A percentile compares a stretch with the other conserved stretches of the same genome.
These are phyloP conservation scores for Wickerhamomyces alni DNA, from an alignment of 805 yeast genomes.

Conservation along the genomic window DNA sequence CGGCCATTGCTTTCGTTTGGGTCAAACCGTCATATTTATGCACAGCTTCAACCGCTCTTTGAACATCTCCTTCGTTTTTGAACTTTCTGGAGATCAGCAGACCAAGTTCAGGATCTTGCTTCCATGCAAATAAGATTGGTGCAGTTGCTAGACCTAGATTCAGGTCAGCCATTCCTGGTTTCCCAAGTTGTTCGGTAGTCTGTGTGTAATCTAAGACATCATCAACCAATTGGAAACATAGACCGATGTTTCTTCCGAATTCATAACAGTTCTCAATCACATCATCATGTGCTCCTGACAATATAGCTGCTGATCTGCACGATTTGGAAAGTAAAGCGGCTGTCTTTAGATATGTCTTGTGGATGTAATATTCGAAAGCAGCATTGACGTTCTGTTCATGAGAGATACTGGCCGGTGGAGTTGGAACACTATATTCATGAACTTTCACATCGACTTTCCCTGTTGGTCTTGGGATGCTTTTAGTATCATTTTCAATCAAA, in stretches of 20 bases:
- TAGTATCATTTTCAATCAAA: conserved; percentile 40
- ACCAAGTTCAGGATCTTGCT: conserved; percentile 77
- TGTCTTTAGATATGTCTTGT: conserved; percentile 92
- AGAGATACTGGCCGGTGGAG: conserved; percentile 28
- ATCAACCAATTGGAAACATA: conserved; percentile 94
- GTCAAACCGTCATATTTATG: conserved; percentile 64
- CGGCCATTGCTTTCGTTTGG: conserved; percentile 71
- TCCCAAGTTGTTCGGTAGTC: conserved; percentile 80
- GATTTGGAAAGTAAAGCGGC: conserved; percentile 93
- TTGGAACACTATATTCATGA: conserved; percentile 30
- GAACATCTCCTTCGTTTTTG: conserved; percentile 74
- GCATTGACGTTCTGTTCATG: conserved; percentile 67
- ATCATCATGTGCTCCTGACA: conserved; percentile 73
- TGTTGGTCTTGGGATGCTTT: conserved; percentile 47
- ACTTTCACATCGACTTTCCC: conserved; percentile 53
- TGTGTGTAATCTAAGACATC: conserved; percentile 93
- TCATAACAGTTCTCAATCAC: conserved; percentile 84
- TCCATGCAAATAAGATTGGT: conserved; percentile 94
- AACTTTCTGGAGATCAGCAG: conserved; percentile 80
- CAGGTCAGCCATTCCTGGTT: conserved; percentile 94
- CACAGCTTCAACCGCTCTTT: conserved; percentile 73
- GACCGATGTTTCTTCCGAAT: conserved; percentile 88
- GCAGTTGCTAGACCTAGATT: conserved; percentile 95
- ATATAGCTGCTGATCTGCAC: conserved; percentile 86
- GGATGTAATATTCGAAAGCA: conserved; percentile 93